phyloP scores from a whole-genome alignment of 495 filamentous ascomycete species.

The Penicillium subrubescens region DNA sequence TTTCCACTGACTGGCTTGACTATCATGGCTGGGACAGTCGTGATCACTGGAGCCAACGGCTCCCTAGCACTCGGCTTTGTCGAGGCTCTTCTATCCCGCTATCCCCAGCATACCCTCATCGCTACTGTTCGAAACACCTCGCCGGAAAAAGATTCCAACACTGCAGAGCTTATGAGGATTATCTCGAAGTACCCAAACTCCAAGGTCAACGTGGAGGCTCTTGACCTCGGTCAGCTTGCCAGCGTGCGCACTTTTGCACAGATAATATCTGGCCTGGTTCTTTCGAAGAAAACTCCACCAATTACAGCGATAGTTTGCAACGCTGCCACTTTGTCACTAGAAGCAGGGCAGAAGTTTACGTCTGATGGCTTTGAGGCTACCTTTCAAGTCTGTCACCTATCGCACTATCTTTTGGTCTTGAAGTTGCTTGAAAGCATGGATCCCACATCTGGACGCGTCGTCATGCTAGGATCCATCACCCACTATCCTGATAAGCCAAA shows the following conservation, averaged over 20 bases:
- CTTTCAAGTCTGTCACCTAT: slow-evolving; percentile 48
- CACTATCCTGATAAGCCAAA: slow-evolving; percentile 44
- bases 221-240: slow-evolving; percentile 43
- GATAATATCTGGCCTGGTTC: slow-evolving; percentile 28
- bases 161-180: slow-evolving; percentile 37
- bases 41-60: slow-evolving; percentile 54
- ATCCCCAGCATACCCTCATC: slow-evolving; percentile 39
- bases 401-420: slow-evolving; percentile 46
- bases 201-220: slow-evolving; percentile 35
- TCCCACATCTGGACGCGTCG: slow-evolving; percentile 33
- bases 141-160: slow-evolving; percentile 41
- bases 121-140: slow-evolving; percentile 47
- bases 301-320: slow-evolving; percentile 49
- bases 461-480: slow-evolving; percentile 43
- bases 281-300: slow-evolving; percentile 33
- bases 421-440: slow-evolving; percentile 46
- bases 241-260: slow-evolving; percentile 42
- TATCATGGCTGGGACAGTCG: slow-evolving; percentile 39
- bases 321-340: slow-evolving; percentile 47
- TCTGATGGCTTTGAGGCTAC: slow-evolving; percentile 45
- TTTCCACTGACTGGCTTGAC: background rate
- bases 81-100: slow-evolving; percentile 37
- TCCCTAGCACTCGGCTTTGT: slow-evolving; percentile 49
- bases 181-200: slow-evolving; percentile 35
- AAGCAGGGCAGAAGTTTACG: slow-evolving; percentile 36